Evolutionary conservation across 2,329 filamentous ascomycete genomes (phyloP).

Genomic region (Trichophyton simii): DNA sequence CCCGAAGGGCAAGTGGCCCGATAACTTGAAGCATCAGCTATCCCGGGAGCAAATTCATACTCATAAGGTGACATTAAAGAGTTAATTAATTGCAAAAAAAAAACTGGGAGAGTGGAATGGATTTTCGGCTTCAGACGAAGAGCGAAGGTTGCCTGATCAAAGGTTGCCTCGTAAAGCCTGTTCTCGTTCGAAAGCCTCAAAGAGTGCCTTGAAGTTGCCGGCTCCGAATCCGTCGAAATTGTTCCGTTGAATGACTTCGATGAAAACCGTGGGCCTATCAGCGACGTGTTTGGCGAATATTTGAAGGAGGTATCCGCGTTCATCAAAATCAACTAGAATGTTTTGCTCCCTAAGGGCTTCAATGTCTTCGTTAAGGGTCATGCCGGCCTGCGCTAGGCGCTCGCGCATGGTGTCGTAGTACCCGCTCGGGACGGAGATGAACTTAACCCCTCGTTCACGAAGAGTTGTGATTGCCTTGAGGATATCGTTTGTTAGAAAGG

Average conservation of each 20-base stretch:
- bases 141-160: constrained; percentile 22
- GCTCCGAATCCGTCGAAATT: constrained; percentile 82
- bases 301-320: constrained; percentile 65
- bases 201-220: constrained; percentile 84
- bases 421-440: constrained; percentile 68
- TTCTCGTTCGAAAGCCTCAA: constrained; percentile 85
- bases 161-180: constrained; percentile 73
- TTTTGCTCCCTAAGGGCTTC: constrained; percentile 59
- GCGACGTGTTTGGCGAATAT: constrained; percentile 71
- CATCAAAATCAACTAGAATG: constrained; percentile 86
- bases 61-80: no score
- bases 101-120: neutral
- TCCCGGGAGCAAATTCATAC: no score
- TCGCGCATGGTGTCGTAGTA: constrained; percentile 66
- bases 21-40: neutral
- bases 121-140: neutral
- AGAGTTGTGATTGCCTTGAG: constrained; percentile 58
- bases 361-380: constrained; percentile 59
- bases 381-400: constrained; percentile 48
- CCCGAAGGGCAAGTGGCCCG: neutral
- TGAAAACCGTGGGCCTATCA: constrained; percentile 85
- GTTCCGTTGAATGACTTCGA: constrained; percentile 84
- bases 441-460: constrained; percentile 67
- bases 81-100: neutral
- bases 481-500: constrained; percentile 67